These are phyloP conservation scores for Umbelopsis sp. DNA, from an alignment of 192 early-diverging fungal species.

Conservation along the genomic window DNA sequence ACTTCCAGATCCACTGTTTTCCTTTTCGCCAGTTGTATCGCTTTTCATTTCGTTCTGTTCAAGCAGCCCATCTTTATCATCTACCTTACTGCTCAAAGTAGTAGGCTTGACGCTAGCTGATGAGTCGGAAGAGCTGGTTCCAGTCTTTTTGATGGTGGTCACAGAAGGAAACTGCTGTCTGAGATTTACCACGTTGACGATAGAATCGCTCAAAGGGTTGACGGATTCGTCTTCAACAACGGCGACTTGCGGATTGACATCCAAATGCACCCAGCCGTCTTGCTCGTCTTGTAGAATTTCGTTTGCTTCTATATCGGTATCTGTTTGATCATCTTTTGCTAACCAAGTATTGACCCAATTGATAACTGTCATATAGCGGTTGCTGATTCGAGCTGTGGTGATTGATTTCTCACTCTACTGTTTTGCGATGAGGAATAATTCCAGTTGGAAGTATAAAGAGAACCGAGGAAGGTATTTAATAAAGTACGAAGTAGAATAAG, in stretches of 20 bases:
- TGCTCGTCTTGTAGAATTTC: slow-evolving; percentile 11
- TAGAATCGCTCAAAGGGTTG: neutral
- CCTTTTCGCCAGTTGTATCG: neutral
- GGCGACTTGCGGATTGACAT: neutral
- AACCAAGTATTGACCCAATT: slow-evolving; percentile 20
- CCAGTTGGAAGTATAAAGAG: neutral
- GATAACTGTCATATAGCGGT: slow-evolving; percentile 15
- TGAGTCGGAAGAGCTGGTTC: no score
- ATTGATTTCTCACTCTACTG: neutral
- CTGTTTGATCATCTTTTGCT: slow-evolving; percentile 20
- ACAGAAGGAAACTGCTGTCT: neutral
- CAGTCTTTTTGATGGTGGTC: neutral
- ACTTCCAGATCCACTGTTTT: no score
- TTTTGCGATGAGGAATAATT: neutral
- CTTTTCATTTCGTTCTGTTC: no score
- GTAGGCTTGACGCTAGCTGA: no score
- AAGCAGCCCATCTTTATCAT: no score
- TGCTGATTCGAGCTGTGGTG: neutral
- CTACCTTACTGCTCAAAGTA: no score
- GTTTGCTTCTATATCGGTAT: neutral
- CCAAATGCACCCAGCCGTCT: slow-evolving; percentile 18
- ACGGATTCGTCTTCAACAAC: neutral
- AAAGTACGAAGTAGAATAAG: neutral
- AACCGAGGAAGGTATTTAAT: slow-evolving; percentile 2
- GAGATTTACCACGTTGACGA: neutral